Base-by-base conservation (phyloP, 1,284 basidiomycete genomes). In the Sporisorium iseilematis-ciliati region DNA sequence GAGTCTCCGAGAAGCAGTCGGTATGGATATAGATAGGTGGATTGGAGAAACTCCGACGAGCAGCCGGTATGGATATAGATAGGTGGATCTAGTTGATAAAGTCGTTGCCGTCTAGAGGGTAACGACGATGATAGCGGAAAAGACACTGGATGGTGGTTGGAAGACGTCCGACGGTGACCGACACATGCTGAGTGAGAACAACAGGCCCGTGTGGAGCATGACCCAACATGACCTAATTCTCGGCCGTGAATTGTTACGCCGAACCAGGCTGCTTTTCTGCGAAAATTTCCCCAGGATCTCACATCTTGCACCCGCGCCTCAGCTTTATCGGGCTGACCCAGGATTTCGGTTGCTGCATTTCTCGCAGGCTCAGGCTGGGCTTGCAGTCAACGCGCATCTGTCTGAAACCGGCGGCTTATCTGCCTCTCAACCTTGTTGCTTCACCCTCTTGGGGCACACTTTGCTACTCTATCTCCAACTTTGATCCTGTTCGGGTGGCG, bases 181-280 rank as follows among this genome's bases (percentile, higher is more conserved):
- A 8, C 54, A 3, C 35, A 20, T 23, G 62, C 62, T 53, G 50
- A 59, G 49, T 57, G 54, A 64, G 21, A 26, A 12, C 12, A 16
- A 12, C 12, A 33, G 31, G 31, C 31, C 4, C 31, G 29, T 41
- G 57, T 59, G 63, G 63, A 65, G 63, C 29, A 51, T 65, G 38
- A 55, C 33, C 51, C 35, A 65, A 59, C 63, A 65, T 38, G 43
- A 26, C 41, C 7, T 46, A 20, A 46, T 50, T 20, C 14, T 23
- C 11, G 10, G 7, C 7, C 18, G 16, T 0, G 1, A 2, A n/a
- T 4, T 25, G 26, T 25, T 25, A 49, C 49, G 31, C 16, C 49
- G 49, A 51, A 14, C 20, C 2, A 20, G 29, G 14, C 12, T 10
- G 21, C 33, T 25, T 29, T 29, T 8, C 23, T 4, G 21, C 29